Percentiles rank a stretch among this genome's conserved stretches.
These are phyloP conservation scores for Vinca minor DNA, from an alignment of 257 asterid genomes.

Conservation along the genomic window DNA sequence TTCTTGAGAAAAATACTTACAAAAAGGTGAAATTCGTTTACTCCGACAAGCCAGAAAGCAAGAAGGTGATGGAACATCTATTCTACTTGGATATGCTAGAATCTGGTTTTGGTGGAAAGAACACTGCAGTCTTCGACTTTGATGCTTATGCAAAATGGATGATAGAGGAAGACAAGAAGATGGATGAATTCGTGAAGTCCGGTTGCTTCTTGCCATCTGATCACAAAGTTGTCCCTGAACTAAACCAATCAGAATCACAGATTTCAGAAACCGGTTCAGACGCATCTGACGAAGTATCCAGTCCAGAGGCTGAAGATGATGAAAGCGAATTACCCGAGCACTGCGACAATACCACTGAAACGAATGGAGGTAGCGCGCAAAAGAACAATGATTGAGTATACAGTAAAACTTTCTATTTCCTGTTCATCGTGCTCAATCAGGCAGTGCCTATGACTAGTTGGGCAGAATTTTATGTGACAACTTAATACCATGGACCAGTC, in stretches of 20 bases:
- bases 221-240: slow-evolving; percentile 5
- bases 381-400: not conserved
- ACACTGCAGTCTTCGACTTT: slow-evolving; percentile 17
- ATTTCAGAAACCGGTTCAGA: slow-evolving; percentile 9
- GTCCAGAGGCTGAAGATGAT: slow-evolving; percentile 1
- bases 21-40: slow-evolving; percentile 55
- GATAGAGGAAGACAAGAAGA: slow-evolving; percentile 41
- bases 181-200: slow-evolving; percentile 16
- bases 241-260: not conserved
- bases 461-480: not conserved
- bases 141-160: slow-evolving; percentile 39
- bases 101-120: slow-evolving; percentile 44
- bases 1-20: slow-evolving; percentile 53
- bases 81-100: slow-evolving; percentile 46
- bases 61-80: slow-evolving; percentile 42
- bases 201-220: slow-evolving; percentile 26
- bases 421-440: not conserved
- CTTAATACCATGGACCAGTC: not conserved
- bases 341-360: not conserved
- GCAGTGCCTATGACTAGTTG: not conserved
- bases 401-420: not conserved
- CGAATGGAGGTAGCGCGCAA: not conserved
- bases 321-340: not conserved
- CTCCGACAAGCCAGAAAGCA: slow-evolving; percentile 37
- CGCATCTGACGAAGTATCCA: slow-evolving; percentile 10